Base-by-base conservation (phyloP, 1,139 yeast genomes). In the Pichia sorboxylosa region DNA sequence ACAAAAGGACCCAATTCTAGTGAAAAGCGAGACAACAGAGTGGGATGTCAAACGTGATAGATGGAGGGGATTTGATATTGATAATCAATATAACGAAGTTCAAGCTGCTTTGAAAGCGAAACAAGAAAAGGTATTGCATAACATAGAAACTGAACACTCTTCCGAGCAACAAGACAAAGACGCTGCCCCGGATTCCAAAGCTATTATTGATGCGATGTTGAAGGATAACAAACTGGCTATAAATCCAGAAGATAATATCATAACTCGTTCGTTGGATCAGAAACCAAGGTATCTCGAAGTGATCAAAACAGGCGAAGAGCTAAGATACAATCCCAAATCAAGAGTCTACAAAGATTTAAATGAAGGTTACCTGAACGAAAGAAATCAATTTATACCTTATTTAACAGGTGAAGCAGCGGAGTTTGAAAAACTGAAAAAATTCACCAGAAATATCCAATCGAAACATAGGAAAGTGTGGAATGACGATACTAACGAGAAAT, bases 21-120 rank as follows among this genome's bases (percentile, higher is more conserved):
- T 45, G n/a, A 52, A 57, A 39, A 59, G 54, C 44, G 65, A 56
- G 38, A 59, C 45, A 34, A 65, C 66, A 5, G 69, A 63, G 32
- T 74, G 69, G 55, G 93, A 80, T 43, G 66, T 74, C 13, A 78
- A 78, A 42, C 58, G 92, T 36, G 93, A 82, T 51, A 59, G 82
- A 32, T 82, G 90, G 84, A 77, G 71, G 47, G 92, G 92, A 0
- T 77, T 69, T 47, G 77, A 76, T 37, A 60, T 66, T 1, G 44
- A 43, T 13, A 59, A 61, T 5, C 80, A 78, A 33, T 80, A 80
- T 61, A 63, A 62, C 29, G 52, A 56, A n/a, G 66, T 69, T 16
- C 51, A 73, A 6, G 55, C 57, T 26, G 57, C 59, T 32, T 66
- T 73, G 68, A 63, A 67, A 29, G 46, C 48, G 16, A 41, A 44